Conservation (phyloP, 352 stramenopile species). For the Bremia lactucae region DNA sequence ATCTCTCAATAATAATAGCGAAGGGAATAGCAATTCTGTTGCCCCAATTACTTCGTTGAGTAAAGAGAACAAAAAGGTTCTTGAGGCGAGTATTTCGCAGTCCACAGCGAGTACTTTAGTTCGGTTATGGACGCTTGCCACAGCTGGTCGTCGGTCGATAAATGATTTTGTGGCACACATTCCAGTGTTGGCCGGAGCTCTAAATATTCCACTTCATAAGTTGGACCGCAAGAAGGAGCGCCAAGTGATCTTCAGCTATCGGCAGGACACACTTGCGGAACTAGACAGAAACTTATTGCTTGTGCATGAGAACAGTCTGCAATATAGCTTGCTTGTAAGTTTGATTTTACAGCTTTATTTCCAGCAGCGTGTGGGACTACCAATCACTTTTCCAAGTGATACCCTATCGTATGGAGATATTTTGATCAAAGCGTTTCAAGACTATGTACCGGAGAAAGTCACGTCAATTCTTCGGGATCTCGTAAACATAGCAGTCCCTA, state of each 20-base stretch:
- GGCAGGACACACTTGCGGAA: conserved; percentile 33
- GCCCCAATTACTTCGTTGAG: conserved; percentile 27
- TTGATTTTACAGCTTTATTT: conserved; percentile 54
- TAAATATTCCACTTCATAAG: conserved; percentile 74
- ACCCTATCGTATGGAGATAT: conserved; percentile 23
- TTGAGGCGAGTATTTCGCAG: conserved; percentile 44
- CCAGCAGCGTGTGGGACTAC: conserved; percentile 49
- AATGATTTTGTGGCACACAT: conserved; percentile 55
- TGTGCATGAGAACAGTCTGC: conserved; percentile 7
- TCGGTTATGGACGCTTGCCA: conserved; percentile 57
- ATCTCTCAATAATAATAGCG: conserved; percentile 2
- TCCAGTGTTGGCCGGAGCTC: conserved; percentile 33
- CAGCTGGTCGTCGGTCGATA: conserved; percentile 44
- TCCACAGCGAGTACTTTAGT: conserved; percentile 44
- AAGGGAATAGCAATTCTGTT: not conserved
- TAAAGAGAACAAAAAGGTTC: conserved; percentile 50
- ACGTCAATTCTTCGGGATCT: conserved; percentile 22
- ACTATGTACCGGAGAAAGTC: conserved; percentile 24
- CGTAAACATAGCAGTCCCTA: conserved; percentile 4
- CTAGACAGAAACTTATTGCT: conserved; percentile 23
- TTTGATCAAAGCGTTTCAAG: conserved; percentile 33
- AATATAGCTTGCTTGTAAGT: conserved; percentile 15
- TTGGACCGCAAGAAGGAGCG: conserved; percentile 78
- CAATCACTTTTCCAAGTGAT: conserved; percentile 32
- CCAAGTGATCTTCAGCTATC: conserved; percentile 53